Base-by-base conservation (phyloP, 139 green algal species). In the Chlamydomonas schloesseri region DNA sequence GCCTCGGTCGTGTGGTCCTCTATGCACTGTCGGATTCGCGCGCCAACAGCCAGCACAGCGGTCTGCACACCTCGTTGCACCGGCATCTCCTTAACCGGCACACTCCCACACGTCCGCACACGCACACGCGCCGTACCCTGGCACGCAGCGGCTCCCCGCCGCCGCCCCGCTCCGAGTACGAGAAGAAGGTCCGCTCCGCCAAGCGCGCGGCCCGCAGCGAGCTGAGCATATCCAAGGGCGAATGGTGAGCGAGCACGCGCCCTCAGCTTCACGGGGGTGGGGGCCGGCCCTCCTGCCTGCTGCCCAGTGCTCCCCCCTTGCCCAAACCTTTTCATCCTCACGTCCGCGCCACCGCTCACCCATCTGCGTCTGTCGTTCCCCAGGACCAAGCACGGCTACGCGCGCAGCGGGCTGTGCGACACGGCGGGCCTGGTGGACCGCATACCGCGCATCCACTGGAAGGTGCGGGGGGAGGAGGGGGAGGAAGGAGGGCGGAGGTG, bases 121-220 rank as follows among this genome's bases (percentile, higher is more conserved):
- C n/a, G n/a, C n/a, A n/a, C n/a, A n/a, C n/a, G n/a, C n/a, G n/a
- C n/a, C n/a, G n/a, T n/a, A n/a, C n/a, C n/a, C n/a, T n/a, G n/a
- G n/a, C n/a, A n/a, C n/a, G n/a, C n/a, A n/a, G n/a, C n/a, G n/a
- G n/a, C n/a, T n/a, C n/a, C n/a, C n/a, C n/a, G n/a, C n/a, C n/a
- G n/a, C n/a, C n/a, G n/a, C n/a, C n/a, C n/a, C 42, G 42, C 42
- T 50, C 55, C 2, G 60, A 87, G 57, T 50, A 69, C 9, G 82
- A 91, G 36, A 89, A 89, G 67, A 95, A 93, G 68, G 93, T 98
- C 24, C 85, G 95, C 1, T 75, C 79, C 1, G 94, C 89, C 29
- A 98, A 98, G 82, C 90, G 96, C 3, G 91, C 89, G 3, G 95
- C 92, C 15, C 82, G 96, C 26, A 95, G 89, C 58, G 96, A 98